Evolutionary conservation across 2,329 filamentous ascomycete species (phyloP), one percentile per base, ranked within the genome.

Genomic region (Alternaria postmessia): DNA sequence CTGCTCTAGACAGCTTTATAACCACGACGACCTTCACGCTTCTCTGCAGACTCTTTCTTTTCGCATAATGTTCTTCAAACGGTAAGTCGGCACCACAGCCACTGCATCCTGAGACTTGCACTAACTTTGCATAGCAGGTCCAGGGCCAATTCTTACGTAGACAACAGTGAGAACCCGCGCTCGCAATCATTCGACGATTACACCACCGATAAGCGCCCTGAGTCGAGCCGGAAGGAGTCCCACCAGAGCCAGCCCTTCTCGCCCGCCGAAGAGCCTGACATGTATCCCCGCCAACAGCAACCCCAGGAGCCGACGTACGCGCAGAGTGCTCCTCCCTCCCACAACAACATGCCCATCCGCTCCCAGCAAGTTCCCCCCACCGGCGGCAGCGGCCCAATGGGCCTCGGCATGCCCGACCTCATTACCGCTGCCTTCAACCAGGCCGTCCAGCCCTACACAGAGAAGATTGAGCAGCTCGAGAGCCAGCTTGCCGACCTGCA

Each of bases 341-440:
- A 71, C 63, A 66, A 62, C 62, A 62, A 61, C 49, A 67, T 72
- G 64, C 59, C 74, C 38, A 55, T 62, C 32, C 61, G 70, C 55
- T 66, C 63, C 51, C 69, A 74, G 34, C 65, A 69, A 7, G 64
- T 69, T n/a, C 71, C 72, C 7, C 51, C 68, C 4, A 62, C 70
- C 57, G 64, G 57, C 63, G 57, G 54, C 63, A 64, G 57, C 61
- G 55, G 51, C 51, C 60, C 55, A 41, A 75, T 75, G 66, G 42
- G 72, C 3, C 81, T 83, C 68, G 76, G 81, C 20, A 80, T 82
- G 68, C 83, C 83, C 12, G 83, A 86, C 68, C 79, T 85, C 46
- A 75, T 86, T 24, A 78, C 81, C 26, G 80, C 81, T 54, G 83
- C 83, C 54, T 86, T 85, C 80, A 84, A 85, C 68, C 81, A 84